Evolutionary conservation across 2,329 filamentous ascomycete species (phyloP).

Genomic region (Trichoderma sp.): DNA sequence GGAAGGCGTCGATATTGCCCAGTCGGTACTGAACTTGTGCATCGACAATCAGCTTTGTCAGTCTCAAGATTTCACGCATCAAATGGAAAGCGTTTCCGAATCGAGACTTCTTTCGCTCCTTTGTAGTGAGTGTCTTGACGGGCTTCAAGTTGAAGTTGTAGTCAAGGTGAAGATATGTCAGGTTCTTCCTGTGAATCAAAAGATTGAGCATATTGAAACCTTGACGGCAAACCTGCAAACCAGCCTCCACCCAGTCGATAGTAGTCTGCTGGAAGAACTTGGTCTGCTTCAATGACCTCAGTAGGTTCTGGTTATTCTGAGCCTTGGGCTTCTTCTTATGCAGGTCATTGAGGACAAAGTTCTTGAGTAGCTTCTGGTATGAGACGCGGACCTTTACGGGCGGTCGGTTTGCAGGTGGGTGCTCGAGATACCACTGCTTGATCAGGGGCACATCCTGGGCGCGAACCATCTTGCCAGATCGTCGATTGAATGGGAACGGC

Average conservation of each 20-base stretch:
- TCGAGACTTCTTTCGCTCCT: slow-evolving; percentile 98
- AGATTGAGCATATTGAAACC: slow-evolving; percentile 99
- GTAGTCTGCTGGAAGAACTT: slow-evolving; percentile 99
- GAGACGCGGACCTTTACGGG: slow-evolving; percentile 97
- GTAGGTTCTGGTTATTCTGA: slow-evolving; percentile 88
- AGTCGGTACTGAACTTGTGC: slow-evolving; percentile 97
- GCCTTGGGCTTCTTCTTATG: slow-evolving; percentile 96
- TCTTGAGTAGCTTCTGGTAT: slow-evolving; percentile 97
- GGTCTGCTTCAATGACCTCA: slow-evolving; percentile 87
- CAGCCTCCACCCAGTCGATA: slow-evolving; percentile 99
- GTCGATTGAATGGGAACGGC: slow-evolving; percentile 90
- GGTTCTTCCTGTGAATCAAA: slow-evolving; percentile 95
- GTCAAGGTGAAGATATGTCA: slow-evolving; percentile 96
- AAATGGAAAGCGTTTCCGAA: slow-evolving; percentile 99
- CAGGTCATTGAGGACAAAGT: slow-evolving; percentile 92
- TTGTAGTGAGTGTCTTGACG: slow-evolving; percentile 97
- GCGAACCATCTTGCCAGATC: slow-evolving; percentile 93
- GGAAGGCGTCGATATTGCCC: slow-evolving; percentile 98
- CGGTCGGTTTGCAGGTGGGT: slow-evolving; percentile 79
- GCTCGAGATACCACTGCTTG: slow-evolving; percentile 98
- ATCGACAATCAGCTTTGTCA: slow-evolving; percentile 98
- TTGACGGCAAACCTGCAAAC: slow-evolving; percentile 95
- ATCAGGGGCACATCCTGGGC: slow-evolving; percentile 96
- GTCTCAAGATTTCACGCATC: slow-evolving; percentile 93
- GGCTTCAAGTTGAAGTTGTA: slow-evolving; percentile 99